phyloP scores from a whole-genome alignment of 495 filamentous ascomycete genomes.

The Aspergillus nidulans region DNA sequence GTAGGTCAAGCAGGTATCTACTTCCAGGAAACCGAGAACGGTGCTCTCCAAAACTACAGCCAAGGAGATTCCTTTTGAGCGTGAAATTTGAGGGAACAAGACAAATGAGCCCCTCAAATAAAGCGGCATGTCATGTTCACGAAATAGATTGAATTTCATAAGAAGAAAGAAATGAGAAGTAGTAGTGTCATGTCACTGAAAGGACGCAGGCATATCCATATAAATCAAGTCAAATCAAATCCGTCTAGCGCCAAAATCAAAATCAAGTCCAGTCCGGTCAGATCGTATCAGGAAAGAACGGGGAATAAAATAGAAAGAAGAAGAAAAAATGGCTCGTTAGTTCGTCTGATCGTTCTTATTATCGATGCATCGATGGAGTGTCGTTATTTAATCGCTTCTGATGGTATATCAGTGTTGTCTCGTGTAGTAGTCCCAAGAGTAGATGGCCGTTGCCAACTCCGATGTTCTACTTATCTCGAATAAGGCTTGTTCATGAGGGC shows the following conservation, averaged over 20 bases:
- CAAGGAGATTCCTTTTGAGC: too few species aligned
- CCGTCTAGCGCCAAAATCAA: conserved; percentile 17
- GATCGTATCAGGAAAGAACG: conserved; percentile 11
- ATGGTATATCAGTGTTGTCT: background rate
- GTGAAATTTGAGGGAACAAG: background rate
- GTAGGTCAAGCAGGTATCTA: too few species aligned
- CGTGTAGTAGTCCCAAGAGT: background rate
- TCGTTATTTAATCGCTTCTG: conserved; percentile 1
- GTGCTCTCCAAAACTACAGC: too few species aligned
- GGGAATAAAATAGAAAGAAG: too few species aligned
- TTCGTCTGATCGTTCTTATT: conserved; percentile 11
- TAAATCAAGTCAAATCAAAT: conserved; percentile 11
- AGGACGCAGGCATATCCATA: conserved; percentile 2
- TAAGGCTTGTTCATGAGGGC: conserved; percentile 97
- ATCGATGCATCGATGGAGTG: conserved; percentile 1
- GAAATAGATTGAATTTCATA: background rate
- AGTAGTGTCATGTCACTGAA: background rate
- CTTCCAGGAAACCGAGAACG: background rate
- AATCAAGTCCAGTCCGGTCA: background rate
- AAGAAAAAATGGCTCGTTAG: conserved; percentile 2
- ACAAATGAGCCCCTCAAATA: background rate
- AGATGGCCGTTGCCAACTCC: background rate
- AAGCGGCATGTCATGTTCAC: background rate
- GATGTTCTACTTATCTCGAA: conserved; percentile 14
- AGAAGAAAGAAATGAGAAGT: background rate